Percentiles rank a stretch among this genome's conserved stretches.
These are phyloP conservation scores for Chlamydomonas sphaeroides DNA, from an alignment of 139 green algal genomes.

Conservation along the genomic window DNA sequence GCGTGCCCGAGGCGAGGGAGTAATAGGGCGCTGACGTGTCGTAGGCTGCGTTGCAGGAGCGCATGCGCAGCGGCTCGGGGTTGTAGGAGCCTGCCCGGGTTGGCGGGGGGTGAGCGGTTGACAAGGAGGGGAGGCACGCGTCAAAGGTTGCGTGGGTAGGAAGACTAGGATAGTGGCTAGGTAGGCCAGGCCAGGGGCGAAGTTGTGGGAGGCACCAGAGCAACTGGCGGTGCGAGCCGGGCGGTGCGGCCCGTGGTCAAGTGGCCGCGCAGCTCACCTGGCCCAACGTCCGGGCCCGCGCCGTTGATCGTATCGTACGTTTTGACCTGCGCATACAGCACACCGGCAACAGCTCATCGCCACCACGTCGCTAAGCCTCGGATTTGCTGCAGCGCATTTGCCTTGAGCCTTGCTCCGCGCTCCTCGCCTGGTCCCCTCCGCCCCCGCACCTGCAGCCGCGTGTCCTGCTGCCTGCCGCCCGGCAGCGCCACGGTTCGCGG, in stretches of 20 bases:
- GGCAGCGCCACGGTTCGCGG: conserved; percentile 16
- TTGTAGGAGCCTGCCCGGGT: conserved; percentile 39
- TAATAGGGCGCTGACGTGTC: conserved; percentile 14
- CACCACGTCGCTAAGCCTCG: too few relatives aligned
- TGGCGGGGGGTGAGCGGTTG: too few relatives aligned
- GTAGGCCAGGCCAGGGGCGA: too few relatives aligned
- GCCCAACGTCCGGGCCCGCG: conserved; percentile 4
- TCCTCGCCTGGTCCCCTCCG: neutral
- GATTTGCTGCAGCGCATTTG: too few relatives aligned
- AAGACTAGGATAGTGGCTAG: too few relatives aligned
- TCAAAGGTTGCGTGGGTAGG: too few relatives aligned
- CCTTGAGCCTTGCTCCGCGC: too few relatives aligned
- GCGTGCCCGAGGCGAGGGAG: conserved; percentile 14
- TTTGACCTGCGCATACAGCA: neutral
- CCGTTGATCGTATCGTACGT: neutral
- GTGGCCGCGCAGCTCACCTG: conserved; percentile 12
- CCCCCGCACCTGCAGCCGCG: conserved; percentile 21
- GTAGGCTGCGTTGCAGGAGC: conserved; percentile 23
- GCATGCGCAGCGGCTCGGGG: conserved; percentile 21
- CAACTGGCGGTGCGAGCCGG: too few relatives aligned
- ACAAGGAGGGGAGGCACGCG: too few relatives aligned
- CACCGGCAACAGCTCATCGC: too few relatives aligned
- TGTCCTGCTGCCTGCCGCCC: conserved; percentile 3
- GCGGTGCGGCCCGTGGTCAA: too few relatives aligned
- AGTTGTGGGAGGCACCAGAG: too few relatives aligned